Conservation (phyloP, 192 early-diverging fungal species). For the Phlyctochytrium bullatum region DNA sequence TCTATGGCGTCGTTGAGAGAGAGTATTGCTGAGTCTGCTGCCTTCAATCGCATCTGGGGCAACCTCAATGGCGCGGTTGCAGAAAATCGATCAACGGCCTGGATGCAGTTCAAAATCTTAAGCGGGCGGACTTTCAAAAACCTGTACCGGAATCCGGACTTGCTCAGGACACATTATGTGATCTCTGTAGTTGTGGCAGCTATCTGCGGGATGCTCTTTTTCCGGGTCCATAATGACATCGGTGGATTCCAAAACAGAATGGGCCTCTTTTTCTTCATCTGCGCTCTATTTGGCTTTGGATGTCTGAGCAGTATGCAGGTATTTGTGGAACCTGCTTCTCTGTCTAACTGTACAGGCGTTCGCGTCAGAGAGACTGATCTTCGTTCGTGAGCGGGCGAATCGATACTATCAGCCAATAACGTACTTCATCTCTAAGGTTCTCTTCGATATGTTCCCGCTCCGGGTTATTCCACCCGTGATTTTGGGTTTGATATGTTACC, state of each 20-base stretch:
- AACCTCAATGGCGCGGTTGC: neutral
- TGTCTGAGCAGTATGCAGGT: slow-evolving; percentile 62
- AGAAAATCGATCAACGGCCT: slow-evolving; percentile 9
- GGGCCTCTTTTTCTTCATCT: slow-evolving; percentile 72
- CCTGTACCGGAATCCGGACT: slow-evolving; percentile 73
- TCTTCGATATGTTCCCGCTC: slow-evolving; percentile 74
- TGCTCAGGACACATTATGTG: slow-evolving; percentile 72
- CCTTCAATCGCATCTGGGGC: slow-evolving; percentile 1
- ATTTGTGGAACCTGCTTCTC: neutral
- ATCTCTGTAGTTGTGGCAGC: slow-evolving; percentile 68
- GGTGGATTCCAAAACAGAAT: slow-evolving; percentile 74
- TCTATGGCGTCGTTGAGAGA: neutral
- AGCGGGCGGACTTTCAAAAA: slow-evolving; percentile 77
- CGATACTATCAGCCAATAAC: slow-evolving; percentile 68
- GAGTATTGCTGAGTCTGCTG: neutral
- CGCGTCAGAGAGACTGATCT: slow-evolving; percentile 64
- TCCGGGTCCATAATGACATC: slow-evolving; percentile 60
- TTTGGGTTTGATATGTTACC: slow-evolving; percentile 78
- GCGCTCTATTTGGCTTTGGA: slow-evolving; percentile 68
- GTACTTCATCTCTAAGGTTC: slow-evolving; percentile 55
- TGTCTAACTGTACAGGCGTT: slow-evolving; percentile 39
- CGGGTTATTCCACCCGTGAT: slow-evolving; percentile 79
- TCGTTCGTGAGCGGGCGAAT: slow-evolving; percentile 72
- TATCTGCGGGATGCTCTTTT: slow-evolving; percentile 55
- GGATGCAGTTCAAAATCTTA: slow-evolving; percentile 71